A percentile compares a stretch with the other conserved stretches of the same genome.
Conservation (phyloP, 192 early-diverging fungal genomes). For the Rhizoclosmatium globosum region DNA sequence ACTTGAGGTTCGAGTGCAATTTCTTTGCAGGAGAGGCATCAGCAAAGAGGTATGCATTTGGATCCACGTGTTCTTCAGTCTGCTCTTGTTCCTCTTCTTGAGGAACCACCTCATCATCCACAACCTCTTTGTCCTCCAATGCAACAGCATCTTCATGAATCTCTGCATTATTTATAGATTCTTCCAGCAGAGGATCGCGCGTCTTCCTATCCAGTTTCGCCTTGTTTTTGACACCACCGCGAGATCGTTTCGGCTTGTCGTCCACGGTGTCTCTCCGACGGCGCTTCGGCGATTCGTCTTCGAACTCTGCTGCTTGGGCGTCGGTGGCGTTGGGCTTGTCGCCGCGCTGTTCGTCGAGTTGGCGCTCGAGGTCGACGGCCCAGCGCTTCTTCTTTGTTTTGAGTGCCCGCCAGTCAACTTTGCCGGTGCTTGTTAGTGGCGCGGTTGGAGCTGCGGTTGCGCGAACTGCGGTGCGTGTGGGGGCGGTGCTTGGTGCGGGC, state of each 20-base stretch:
- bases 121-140: neutral
- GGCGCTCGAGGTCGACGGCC: constrained; percentile 30
- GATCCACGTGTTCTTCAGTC: neutral
- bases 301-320: neutral
- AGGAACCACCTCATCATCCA: neutral
- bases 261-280: neutral
- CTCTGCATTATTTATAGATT: neutral
- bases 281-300: neutral
- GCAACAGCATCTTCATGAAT: neutral
- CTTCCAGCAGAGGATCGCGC: neutral
- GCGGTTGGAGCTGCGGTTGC: neutral
- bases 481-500: neutral
- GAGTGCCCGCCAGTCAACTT: constrained; percentile 22
- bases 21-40: neutral
- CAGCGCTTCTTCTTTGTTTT: constrained; percentile 28
- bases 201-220: constrained; percentile 29
- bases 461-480: neutral
- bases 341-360: constrained; percentile 16
- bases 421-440: neutral
- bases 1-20: constrained; percentile 14
- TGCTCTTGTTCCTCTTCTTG: neutral
- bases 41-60: neutral
- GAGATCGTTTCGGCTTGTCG: constrained; percentile 34
- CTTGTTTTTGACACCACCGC: constrained; percentile 37
- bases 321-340: neutral